Evolutionary conservation across 2,329 filamentous ascomycete species (phyloP), one percentile per base, ranked within the genome.

Genomic region (Botryotinia narcissicola): DNA sequence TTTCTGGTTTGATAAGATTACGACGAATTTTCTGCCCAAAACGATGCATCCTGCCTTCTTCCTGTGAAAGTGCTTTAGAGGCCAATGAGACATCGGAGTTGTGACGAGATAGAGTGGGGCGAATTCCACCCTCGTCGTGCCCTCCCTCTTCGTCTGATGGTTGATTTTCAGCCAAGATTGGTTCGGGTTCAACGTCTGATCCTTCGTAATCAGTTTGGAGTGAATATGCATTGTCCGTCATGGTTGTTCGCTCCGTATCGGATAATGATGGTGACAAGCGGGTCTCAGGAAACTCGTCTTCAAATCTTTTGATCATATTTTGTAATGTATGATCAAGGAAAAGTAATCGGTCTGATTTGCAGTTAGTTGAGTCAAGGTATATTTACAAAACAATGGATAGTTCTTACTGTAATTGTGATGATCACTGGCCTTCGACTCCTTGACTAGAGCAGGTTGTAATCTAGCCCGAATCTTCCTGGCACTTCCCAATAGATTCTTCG

Each of bases 251-350:
- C 35, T 48, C 68, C 35, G 37, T 51, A 42, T 76, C 75, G 10
- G 62, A 74, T 54, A 75, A 68, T 60, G 77, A 75, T 72, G 78
- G 74, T 60, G 77, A 78, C 44, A 81, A 75, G 51, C 93, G 90
- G 0, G 93, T 97, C 80, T 98, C 95, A 0, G 96, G 96, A 79
- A 94, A 98, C 82, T 98, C 95, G 81, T 97, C 93, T 82, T 98
- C 96, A 81, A 98, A 99, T 42, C 96, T 92, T 81, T 93, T 91
- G 80, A 98, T 98, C 84, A 98, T 98, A 77, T 92, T 91, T 79
- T 94, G 88, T 16, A 99, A 86, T 0, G 96, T 98, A 75, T 92
- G 87, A 79, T 98, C 94, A 44, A 99, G 88, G 87, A 97, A 97
- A 61, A 92, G 86, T 32, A 98, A 88, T 67, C 92, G 92, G 51